Base-by-base conservation (phyloP, 202 grass and related monocot species). In the Zizania palustris region DNA sequence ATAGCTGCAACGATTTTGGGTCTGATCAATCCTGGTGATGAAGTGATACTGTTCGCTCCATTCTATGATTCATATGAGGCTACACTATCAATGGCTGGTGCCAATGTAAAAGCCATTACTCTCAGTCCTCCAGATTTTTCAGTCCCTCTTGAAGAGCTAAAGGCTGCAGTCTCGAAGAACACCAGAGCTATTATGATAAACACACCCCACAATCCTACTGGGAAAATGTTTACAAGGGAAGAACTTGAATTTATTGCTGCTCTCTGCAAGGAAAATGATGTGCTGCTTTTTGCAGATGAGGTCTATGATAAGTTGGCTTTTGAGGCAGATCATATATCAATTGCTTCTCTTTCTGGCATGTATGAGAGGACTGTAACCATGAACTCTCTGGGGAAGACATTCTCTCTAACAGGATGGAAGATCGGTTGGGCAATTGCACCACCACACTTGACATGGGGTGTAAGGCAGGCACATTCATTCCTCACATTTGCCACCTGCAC, bases 371-470 rank as follows among this genome's bases (percentile, higher is more conserved):
- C 96, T 0, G 96, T 99, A 53, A 99, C 92, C 7, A 63, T 99
- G 96, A 99, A 99, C 70, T 99, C 96, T 67, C 66, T 99, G 38
- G 96, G 96, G 15, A 99, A 99, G 71, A 99, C 96, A n/a, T 99
- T 99, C 71, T 99, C 96, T 13, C 80, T 99, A 9, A 99, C 96
- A 3, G 96, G 96, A 67, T 99, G 96, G 96, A 99, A 99, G 66
- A 99, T 99, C 9, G 96, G 92, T 9, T 99, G 96, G 96, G 92
- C 96, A 43, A 93, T 99, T 3, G 91, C 91, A 16, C 96, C 96
- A 0, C 79, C 78, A 2, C 89, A 99, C 74, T 70, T 99, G 73
- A 95, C 96, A 72, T 99, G 96, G 96, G 96, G 96, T 34, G 65
- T 99, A 50, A 94, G 96, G 81, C 96, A 99, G 69, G 96, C 96